Base-by-base conservation (phyloP, 2,329 filamentous ascomycete species). In the Monilinia fructicola region DNA sequence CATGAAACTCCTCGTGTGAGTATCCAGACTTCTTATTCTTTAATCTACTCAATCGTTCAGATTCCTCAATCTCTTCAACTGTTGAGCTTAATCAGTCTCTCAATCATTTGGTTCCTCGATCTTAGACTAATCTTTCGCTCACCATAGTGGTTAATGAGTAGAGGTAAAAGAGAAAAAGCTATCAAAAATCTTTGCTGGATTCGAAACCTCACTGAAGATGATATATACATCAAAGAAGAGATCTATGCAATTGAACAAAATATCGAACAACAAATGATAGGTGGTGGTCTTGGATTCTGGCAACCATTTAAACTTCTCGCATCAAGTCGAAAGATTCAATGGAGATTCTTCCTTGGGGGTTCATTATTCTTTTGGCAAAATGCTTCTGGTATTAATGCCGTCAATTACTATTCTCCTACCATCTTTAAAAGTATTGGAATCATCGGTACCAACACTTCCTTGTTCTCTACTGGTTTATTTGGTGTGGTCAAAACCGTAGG, bases 221-320 rank as follows among this genome's bases (percentile, higher is more conserved):
- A 90, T 70, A 77, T 80, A 62, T 92, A 93, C 75, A 88, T 93
- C 67, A 79, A 89, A 2, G 90, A 93, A 75, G 91, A 93, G 76
- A 81, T 93, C 35, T 82, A 83, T 66, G 87, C 84, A 69, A 88
- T 93, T 68, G 89, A 93, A 64, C 82, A 84, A 21, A 89, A 90
- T 16, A 79, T 92, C 28, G 88, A 91, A 69, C 79, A 85, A 23
- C 89, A 89, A 77, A 80, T 83, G 60, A 75, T 79, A 2, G 83
- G 84, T 40, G 84, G 92, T 61, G 90, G 90, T 12, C 78, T 85
- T n/a, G 90, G 90, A 4, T 92, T 93, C 82, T 92, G 87, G 87
- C 87, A 88, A 77, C 89, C 89, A 0, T 90, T 91, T 78, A 48
- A 60, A 60, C 56, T 60, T 26, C 56, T 60, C 1, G 26, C 40